Percentiles rank a stretch among this genome's conserved stretches.
Evolutionary conservation across 2,329 filamentous ascomycete species (phyloP).

Genomic region (Claviceps pusilla): DNA sequence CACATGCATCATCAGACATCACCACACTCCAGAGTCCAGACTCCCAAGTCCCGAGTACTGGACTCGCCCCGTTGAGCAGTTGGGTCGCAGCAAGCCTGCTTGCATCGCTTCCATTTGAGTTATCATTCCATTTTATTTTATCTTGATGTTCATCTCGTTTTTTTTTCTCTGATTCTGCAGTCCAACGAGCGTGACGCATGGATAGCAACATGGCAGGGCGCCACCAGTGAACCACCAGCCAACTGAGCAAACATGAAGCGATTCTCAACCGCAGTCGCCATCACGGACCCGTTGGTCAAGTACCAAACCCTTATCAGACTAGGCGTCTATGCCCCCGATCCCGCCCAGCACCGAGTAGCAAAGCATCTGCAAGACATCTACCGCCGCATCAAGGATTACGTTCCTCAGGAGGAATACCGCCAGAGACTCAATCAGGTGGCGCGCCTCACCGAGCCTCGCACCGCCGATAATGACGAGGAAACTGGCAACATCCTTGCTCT

Average conservation of each 20-base stretch:
- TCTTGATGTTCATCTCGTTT: not conserved
- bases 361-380: constrained; percentile 68
- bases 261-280: constrained; percentile 36
- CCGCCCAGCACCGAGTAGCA: constrained; percentile 56
- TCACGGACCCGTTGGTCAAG: constrained; percentile 60
- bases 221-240: not conserved
- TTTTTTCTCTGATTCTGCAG: not conserved
- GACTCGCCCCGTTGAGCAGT: no score
- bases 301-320: constrained; percentile 58
- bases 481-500: constrained; percentile 29
- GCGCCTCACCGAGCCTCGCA: constrained; percentile 23
- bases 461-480: constrained; percentile 16
- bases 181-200: not conserved
- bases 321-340: constrained; percentile 52
- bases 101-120: not conserved
- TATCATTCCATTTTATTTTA: not conserved
- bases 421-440: constrained; percentile 48
- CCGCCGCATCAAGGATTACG: constrained; percentile 60
- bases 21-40: no score
- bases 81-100: not conserved
- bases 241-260: constrained; percentile 14
- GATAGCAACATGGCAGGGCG: not conserved
- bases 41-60: no score
- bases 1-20: no score
- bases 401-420: constrained; percentile 54